Evolutionary conservation across 2,329 filamentous ascomycete genomes (phyloP), one percentile per base, ranked within the genome.

Genomic region (Apiospora pterosperma): DNA sequence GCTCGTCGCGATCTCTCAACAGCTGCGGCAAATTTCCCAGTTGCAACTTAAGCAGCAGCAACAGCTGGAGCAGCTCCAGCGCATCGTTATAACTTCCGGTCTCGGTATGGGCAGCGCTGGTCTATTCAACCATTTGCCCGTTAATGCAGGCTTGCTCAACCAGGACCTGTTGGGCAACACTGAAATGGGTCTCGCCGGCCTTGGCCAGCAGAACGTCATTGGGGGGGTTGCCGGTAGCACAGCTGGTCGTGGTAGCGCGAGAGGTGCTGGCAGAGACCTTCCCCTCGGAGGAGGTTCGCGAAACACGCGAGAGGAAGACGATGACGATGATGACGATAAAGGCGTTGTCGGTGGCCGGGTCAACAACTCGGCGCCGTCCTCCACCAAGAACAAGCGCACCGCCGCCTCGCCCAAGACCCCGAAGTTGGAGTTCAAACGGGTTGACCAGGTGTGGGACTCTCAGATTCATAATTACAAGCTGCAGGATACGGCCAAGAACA

Each of bases 391-490:
- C 6, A 31, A 31, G 19, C 48, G 28, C 7, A 7, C 6, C 8
- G 19, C 3, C 7, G 48, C 23, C 23, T 1, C 12, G 4, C 3
- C 28, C 8, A 60, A 61, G 34, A 25, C 36, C 3, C 48, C 14
- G 8, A 66, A 68, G 66, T 64, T 76, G 12, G 79, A 81, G 42
- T 86, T 76, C 74, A 85, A 84, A 70, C 79, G 84, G 1, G 82
- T 86, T 5, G 84, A 87, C 65, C 80, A 81, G 68, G 78, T 86
- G 0, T 87, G 84, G 84, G 83, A 86, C 66, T 80, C 73, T 31
- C 73, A 71, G 8, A 78, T 81, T 10, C 82, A 85, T 69, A 79
- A 81, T 65, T 86, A 78, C 76, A 85, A 82, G 68, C 78, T 88
- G 2, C 84, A 87, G 63, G 80, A 86, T 55, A 87, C 83, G 7